Base-by-base conservation (phyloP, 2,329 filamentous ascomycete species). In the Aspergillus neoniger region DNA sequence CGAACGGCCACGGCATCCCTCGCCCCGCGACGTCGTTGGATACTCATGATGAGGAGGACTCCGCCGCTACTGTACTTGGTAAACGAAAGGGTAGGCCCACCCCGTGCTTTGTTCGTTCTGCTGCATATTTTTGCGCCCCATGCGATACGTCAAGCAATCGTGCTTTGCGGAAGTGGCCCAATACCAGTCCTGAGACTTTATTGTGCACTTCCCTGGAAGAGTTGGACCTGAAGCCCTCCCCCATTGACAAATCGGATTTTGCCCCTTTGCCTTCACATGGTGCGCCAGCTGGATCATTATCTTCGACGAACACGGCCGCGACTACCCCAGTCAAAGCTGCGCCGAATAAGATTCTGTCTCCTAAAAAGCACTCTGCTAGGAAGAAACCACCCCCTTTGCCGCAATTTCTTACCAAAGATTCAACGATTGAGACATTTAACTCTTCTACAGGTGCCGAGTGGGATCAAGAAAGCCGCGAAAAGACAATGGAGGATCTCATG, bases 401-500 rank as follows among this genome's bases (percentile, higher is more conserved):
- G 14, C 69, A 73, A 1, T 93, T 84, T 80, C 81, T 94, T 70
- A 88, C 84, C 66, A 90, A 88, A 80, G 80, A 88, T 82, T 91
- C 92, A 87, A 89, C 91, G 83, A 79, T 77, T 77, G 80, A 84
- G 91, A 90, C 85, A 70, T 74, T 73, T 75, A 67, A 75, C 70
- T 64, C 57, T 62, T 60, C 51, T 67, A 56, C 68, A 75, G 73
- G 70, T 58, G 63, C 66, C 56, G 72, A 72, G 32, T 94, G 89
- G 84, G 92, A 97, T 74, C 87, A 92, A 66, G 88, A 92, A 68
- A 86, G 86, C 63, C 87, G 89, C 65, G 84, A 97, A 67, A 87
- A 88, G 64, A 85, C 87, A 61, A 88, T 97, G 78, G 91, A 96
- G 69, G 81, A 82, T 17, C 83, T 94, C 69, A 92, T 92, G 72